Percentiles rank a stretch among this genome's conserved stretches.
Conservation (phyloP, 1,284 basidiomycete species). For the Sanghuangporus baumii region DNA sequence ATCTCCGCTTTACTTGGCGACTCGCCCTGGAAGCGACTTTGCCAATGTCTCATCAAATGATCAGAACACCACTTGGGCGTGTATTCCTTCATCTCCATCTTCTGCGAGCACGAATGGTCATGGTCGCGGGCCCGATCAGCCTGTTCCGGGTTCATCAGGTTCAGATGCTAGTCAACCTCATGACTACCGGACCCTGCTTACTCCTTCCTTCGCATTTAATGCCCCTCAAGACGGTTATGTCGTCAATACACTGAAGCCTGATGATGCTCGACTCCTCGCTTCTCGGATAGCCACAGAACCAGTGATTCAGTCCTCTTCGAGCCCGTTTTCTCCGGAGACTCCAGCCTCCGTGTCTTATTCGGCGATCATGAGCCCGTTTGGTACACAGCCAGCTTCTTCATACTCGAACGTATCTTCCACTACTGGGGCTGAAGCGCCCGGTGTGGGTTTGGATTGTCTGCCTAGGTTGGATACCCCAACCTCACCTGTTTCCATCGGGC, state of each 20-base stretch:
- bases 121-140: not conserved
- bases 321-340: not conserved
- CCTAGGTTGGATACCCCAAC: not conserved
- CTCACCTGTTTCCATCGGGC: not conserved
- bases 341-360: not conserved
- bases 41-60: not conserved
- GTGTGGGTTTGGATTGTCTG: not conserved
- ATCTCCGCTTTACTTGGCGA: not conserved
- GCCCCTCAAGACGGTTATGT: not conserved
- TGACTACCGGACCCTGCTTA: not conserved
- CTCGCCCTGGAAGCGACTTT: not conserved
- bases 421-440: not conserved
- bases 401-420: not conserved
- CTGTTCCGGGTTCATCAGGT: not conserved
- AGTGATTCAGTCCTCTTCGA: not conserved
- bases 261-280: not conserved
- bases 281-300: not conserved
- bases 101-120: not conserved
- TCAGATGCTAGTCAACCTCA: not conserved
- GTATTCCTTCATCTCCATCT: slow-evolving; percentile 1
- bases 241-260: not conserved
- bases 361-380: not conserved
- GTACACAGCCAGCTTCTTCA: not conserved
- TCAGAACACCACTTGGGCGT: not conserved
- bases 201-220: not conserved